These are phyloP conservation scores for Penicillium sp. DNA, from an alignment of 2,329 filamentous ascomycete genomes.

Conservation along the genomic window DNA sequence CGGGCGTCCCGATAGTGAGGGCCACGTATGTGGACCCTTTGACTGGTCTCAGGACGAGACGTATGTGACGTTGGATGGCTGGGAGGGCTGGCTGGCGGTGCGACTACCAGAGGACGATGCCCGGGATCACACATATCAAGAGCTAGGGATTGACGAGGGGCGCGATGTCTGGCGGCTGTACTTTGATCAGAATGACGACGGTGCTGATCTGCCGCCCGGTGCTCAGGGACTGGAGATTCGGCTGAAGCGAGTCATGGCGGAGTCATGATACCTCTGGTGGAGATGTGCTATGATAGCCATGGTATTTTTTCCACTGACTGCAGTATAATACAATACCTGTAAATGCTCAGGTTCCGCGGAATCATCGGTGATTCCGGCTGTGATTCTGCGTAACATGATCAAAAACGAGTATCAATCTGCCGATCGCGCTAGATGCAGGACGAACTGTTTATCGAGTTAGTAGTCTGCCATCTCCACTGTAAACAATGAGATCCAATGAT, in stretches of 20 bases:
- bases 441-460: conserved; percentile 8
- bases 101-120: conserved; percentile 19
- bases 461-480: background rate
- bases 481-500: background rate
- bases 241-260: conserved; percentile 18
- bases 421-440: conserved; percentile 5
- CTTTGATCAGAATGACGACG: conserved; percentile 26
- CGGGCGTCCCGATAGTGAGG: conserved; percentile 22
- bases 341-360: background rate
- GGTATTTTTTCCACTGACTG: background rate
- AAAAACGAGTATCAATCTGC: background rate
- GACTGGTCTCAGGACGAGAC: conserved; percentile 22
- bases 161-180: conserved; percentile 24
- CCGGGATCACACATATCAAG: conserved; percentile 10
- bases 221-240: conserved; percentile 23
- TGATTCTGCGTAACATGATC: background rate
- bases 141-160: conserved; percentile 14
- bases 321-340: background rate
- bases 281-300: background rate
- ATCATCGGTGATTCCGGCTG: background rate
- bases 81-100: conserved; percentile 25
- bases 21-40: conserved; percentile 23
- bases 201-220: conserved; percentile 20
- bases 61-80: conserved; percentile 21
- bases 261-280: conserved; percentile 8